A percentile compares a stretch with the other conserved stretches of the same genome.
Evolutionary conservation across 106 monocot species (phyloP).

Genomic region (Narthecium ossifragum): DNA sequence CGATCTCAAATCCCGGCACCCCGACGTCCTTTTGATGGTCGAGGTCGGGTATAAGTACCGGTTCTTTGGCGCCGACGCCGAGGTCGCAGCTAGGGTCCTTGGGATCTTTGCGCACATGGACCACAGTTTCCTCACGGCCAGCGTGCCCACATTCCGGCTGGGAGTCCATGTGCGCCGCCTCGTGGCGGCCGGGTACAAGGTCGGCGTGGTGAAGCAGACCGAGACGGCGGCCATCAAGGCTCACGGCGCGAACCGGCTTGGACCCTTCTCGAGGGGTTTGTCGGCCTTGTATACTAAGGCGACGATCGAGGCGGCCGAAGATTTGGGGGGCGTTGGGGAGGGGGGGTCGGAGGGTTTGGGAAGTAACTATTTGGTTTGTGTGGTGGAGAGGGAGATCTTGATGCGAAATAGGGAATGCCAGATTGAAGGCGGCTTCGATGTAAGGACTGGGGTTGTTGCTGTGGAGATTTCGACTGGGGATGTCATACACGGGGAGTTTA

Average conservation of each 20-base stretch:
- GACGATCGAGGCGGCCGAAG: slow-evolving; percentile 81
- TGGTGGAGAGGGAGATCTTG: slow-evolving; percentile 45
- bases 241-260: slow-evolving; percentile 50
- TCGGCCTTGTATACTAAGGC: slow-evolving; percentile 75
- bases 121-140: slow-evolving; percentile 82
- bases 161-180: slow-evolving; percentile 70
- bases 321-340: slow-evolving; percentile 39
- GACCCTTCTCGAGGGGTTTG: slow-evolving; percentile 63
- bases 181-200: slow-evolving; percentile 78
- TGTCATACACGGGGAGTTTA: slow-evolving; percentile 80
- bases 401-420: slow-evolving; percentile 12
- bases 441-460: slow-evolving; percentile 65
- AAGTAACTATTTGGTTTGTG: slow-evolving; percentile 66
- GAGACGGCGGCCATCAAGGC: slow-evolving; percentile 94
- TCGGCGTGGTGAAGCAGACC: slow-evolving; percentile 94
- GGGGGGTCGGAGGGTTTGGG: slow-evolving; percentile 9
- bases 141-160: slow-evolving; percentile 78
- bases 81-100: slow-evolving; percentile 56
- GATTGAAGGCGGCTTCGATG: slow-evolving; percentile 38
- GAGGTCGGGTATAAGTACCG: slow-evolving; percentile 94
- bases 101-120: slow-evolving; percentile 73
- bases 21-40: slow-evolving; percentile 81
- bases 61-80: slow-evolving; percentile 92
- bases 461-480: slow-evolving; percentile 91
- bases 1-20: slow-evolving; percentile 64